phyloP scores from a whole-genome alignment of 495 filamentous ascomycete genomes.

The Penicillium fimorum region DNA sequence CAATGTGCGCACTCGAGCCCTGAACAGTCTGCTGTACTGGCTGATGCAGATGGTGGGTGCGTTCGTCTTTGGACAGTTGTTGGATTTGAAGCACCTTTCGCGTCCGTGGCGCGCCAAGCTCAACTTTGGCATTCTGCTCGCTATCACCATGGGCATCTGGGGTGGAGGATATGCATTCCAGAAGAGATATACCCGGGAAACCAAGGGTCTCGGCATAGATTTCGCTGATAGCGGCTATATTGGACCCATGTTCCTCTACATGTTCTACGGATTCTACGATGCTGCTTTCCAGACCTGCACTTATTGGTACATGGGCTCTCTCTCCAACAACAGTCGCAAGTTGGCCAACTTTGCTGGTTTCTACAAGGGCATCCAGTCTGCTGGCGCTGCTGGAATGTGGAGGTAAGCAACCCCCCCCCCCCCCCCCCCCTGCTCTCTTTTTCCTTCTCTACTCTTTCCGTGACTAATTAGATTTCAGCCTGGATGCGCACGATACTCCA shows the following conservation, averaged over 20 bases:
- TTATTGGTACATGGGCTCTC: slow-evolving; percentile 93
- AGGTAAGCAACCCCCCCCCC: slow-evolving; percentile 46
- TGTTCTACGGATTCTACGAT: slow-evolving; percentile 92
- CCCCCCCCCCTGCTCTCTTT: too few species aligned
- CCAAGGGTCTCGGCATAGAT: slow-evolving; percentile 52
- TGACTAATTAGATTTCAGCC: slow-evolving; percentile 23
- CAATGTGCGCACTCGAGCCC: slow-evolving; percentile 74
- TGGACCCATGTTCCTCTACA: slow-evolving; percentile 86
- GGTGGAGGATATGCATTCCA: slow-evolving; percentile 85
- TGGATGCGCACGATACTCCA: slow-evolving; percentile 62
- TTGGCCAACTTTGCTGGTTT: slow-evolving; percentile 92
- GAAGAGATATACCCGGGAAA: slow-evolving; percentile 57
- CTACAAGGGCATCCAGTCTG: slow-evolving; percentile 96
- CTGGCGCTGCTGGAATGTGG: slow-evolving; percentile 88
- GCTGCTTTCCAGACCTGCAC: slow-evolving; percentile 82
- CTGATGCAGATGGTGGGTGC: slow-evolving; percentile 84
- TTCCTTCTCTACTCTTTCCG: background rate
- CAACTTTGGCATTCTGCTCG: slow-evolving; percentile 63
- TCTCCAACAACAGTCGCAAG: slow-evolving; percentile 88
- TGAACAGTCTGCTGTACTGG: slow-evolving; percentile 89
- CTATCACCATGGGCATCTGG: slow-evolving; percentile 81
- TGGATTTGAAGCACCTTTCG: slow-evolving; percentile 64
- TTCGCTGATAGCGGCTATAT: slow-evolving; percentile 66
- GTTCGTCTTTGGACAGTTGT: slow-evolving; percentile 68
- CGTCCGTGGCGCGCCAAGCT: slow-evolving; percentile 74